Evolutionary conservation across 2,329 filamentous ascomycete genomes (phyloP).

Genomic region (Verticillium klebahnii): DNA sequence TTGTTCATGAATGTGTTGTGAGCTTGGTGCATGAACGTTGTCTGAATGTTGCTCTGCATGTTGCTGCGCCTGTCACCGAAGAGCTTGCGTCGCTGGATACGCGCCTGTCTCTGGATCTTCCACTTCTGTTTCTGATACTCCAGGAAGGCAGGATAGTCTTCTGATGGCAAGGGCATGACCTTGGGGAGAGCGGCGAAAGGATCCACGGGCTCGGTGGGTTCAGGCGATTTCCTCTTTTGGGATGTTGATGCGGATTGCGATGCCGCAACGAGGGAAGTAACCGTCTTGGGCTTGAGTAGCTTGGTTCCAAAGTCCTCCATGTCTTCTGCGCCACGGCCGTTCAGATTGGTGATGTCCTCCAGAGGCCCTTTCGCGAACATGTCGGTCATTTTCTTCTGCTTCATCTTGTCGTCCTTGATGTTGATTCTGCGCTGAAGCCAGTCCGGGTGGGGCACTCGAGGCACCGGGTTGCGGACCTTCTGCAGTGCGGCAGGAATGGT

Average conservation of each 20-base stretch:
- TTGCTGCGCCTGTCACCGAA: slow-evolving; percentile 80
- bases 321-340: slow-evolving; percentile 53
- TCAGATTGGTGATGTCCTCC: slow-evolving; percentile 66
- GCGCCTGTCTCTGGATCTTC: slow-evolving; percentile 93
- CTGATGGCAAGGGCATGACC: slow-evolving; percentile 76
- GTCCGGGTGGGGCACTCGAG: slow-evolving; percentile 87
- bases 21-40: slow-evolving; percentile 84
- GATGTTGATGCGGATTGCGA: slow-evolving; percentile 49
- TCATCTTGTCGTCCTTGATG: slow-evolving; percentile 93
- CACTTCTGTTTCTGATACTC: slow-evolving; percentile 98
- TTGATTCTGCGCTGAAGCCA: slow-evolving; percentile 95
- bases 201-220: slow-evolving; percentile 62
- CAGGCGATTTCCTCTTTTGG: slow-evolving; percentile 71
- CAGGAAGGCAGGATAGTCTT: slow-evolving; percentile 85
- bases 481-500: slow-evolving; percentile 96
- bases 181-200: slow-evolving; percentile 79
- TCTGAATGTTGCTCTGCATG: slow-evolving; percentile 59
- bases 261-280: slow-evolving; percentile 46
- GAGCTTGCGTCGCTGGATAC: slow-evolving; percentile 78
- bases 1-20: slow-evolving; percentile 85
- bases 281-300: slow-evolving; percentile 60
- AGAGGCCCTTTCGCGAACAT: slow-evolving; percentile 73
- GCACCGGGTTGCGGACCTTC: slow-evolving; percentile 91
- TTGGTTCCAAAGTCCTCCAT: slow-evolving; percentile 77
- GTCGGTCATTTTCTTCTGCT: slow-evolving; percentile 98